Percentiles rank a stretch among this genome's conserved stretches.
Evolutionary conservation across 2,329 filamentous ascomycete species (phyloP).

Genomic region (Penicillium sumatraense): DNA sequence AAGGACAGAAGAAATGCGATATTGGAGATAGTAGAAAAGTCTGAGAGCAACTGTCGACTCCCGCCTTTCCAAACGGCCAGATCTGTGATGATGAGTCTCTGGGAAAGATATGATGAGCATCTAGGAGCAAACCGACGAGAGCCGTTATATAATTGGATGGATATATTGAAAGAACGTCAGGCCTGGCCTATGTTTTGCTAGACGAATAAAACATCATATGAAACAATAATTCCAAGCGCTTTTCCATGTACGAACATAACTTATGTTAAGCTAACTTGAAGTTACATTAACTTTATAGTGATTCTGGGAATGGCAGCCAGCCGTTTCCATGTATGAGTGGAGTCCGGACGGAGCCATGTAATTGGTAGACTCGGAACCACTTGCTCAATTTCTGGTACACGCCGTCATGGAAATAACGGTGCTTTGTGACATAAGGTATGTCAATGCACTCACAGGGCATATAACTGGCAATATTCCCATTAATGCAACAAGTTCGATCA

Average conservation of each 20-base stretch:
- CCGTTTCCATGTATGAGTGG: too few relatives aligned
- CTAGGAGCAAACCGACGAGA: neutral
- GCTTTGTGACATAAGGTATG: too few relatives aligned
- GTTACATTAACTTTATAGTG: too few relatives aligned
- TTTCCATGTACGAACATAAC: too few relatives aligned
- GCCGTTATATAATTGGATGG: conserved; percentile 3
- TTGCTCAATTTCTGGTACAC: neutral
- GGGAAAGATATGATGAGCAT: conserved; percentile 17
- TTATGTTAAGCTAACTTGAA: too few relatives aligned
- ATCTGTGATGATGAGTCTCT: conserved; percentile 18
- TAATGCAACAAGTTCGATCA: too few relatives aligned
- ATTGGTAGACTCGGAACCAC: neutral
- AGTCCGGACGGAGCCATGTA: neutral
- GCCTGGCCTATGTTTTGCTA: conserved; percentile 7
- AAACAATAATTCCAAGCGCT: neutral
- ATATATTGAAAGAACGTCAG: neutral
- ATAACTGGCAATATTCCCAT: too few relatives aligned
- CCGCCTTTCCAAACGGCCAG: conserved; percentile 12
- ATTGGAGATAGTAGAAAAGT: conserved; percentile 11
- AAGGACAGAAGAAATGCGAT: conserved; percentile 11
- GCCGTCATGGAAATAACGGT: too few relatives aligned
- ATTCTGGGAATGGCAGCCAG: too few relatives aligned
- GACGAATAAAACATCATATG: neutral
- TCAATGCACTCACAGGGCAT: too few relatives aligned
- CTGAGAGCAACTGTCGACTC: conserved; percentile 8